Evolutionary conservation across 805 yeast genomes (phyloP).

Genomic region (Isabelozyma pseudorhagii): DNA sequence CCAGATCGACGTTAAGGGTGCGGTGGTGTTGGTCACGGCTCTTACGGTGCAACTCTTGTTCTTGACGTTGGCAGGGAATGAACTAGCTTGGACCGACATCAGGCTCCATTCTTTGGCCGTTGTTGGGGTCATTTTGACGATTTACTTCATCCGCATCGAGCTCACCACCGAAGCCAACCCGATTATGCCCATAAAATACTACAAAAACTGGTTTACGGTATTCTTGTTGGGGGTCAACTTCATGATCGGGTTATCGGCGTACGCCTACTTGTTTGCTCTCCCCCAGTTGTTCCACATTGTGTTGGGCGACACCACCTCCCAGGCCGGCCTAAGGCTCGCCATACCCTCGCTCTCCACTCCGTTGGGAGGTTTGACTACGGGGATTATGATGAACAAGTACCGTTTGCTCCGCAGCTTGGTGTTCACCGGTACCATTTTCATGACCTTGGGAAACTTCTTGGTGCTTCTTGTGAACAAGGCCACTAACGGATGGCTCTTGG

Average conservation of each 20-base stretch:
- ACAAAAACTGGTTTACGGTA: slow-evolving; percentile 17
- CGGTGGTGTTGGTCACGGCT: slow-evolving; percentile 27
- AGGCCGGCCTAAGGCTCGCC: slow-evolving; percentile 39
- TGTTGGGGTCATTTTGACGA: slow-evolving; percentile 6
- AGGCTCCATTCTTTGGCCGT: slow-evolving; percentile 10
- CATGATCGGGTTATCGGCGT: slow-evolving; percentile 35
- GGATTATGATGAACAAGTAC: slow-evolving; percentile 32
- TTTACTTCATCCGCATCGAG: slow-evolving; percentile 16
- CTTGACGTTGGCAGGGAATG: slow-evolving; percentile 20
- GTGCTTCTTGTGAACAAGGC: slow-evolving; percentile 17
- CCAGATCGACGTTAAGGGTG: slow-evolving; percentile 33
- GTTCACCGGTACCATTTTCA: slow-evolving; percentile 27
- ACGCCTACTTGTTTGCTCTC: slow-evolving; percentile 39
- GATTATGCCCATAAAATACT: slow-evolving; percentile 28
- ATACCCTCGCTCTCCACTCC: slow-evolving; percentile 41
- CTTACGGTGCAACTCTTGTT: slow-evolving; percentile 27
- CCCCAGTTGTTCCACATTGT: slow-evolving; percentile 43
- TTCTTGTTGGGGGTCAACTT: slow-evolving; percentile 25
- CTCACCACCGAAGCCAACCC: slow-evolving; percentile 21
- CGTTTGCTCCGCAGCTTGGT: slow-evolving; percentile 22
- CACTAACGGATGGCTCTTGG: slow-evolving; percentile 21
- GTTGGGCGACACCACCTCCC: slow-evolving; percentile 36
- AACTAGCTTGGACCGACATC: slow-evolving; percentile 11
- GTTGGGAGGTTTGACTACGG: slow-evolving; percentile 41
- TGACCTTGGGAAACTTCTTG: slow-evolving; percentile 33